phyloP scores from a whole-genome alignment of 352 stramenopile genomes.

The Pythium guiyangense region DNA sequence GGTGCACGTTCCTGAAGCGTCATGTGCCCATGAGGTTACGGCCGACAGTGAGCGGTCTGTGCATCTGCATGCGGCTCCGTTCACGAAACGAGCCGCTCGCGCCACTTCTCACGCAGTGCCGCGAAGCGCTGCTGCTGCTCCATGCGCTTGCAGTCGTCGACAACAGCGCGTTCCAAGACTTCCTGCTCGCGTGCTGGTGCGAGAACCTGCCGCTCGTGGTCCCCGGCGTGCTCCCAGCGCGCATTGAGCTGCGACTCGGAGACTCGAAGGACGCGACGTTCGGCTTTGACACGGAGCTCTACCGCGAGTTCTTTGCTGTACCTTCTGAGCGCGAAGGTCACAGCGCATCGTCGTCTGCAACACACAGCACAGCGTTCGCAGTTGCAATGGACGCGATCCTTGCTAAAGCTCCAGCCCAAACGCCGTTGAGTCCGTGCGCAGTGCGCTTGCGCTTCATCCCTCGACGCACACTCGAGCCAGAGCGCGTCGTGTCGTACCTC shows the following conservation, averaged over 20 bases:
- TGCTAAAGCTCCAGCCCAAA: too few species aligned
- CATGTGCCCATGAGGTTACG: not conserved
- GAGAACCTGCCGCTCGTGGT: conserved; percentile 7
- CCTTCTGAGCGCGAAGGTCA: not conserved
- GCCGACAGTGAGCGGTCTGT: not conserved
- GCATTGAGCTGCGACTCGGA: conserved; percentile 6
- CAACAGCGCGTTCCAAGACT: conserved; percentile 7
- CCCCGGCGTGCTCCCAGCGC: not conserved
- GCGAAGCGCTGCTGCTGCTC: conserved; percentile 10
- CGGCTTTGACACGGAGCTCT: conserved; percentile 10
- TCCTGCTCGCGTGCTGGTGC: conserved; percentile 8
- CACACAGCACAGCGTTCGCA: not conserved
- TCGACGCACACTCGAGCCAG: too few species aligned
- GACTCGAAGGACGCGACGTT: conserved; percentile 3
- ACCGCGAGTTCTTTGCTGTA: conserved; percentile 1
- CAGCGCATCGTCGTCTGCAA: not conserved
- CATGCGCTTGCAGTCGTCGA: conserved; percentile 3
- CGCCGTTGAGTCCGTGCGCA: too few species aligned
- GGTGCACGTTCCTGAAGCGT: conserved; percentile 9
- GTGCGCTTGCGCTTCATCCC: too few species aligned
- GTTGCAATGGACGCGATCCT: not conserved
- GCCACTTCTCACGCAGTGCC: not conserved
- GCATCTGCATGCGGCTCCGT: conserved; percentile 7
- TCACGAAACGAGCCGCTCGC: not conserved
- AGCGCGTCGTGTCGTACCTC: too few species aligned